Evolutionary conservation across 2,329 filamentous ascomycete genomes (phyloP).

Genomic region (Capronia americana): DNA sequence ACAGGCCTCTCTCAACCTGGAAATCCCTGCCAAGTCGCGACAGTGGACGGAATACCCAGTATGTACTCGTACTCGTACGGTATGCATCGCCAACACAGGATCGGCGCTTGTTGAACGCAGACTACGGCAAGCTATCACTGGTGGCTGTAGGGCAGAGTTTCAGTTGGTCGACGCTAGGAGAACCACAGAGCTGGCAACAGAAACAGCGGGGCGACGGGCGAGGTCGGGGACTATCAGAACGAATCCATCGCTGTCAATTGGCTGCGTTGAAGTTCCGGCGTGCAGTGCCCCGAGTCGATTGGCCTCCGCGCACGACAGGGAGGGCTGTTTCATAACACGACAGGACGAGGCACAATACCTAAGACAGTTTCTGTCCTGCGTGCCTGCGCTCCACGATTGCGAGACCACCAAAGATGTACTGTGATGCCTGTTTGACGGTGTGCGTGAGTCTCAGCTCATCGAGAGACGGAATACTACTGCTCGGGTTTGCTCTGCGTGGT

Average conservation of each 20-base stretch:
- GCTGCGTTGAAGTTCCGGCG: background rate
- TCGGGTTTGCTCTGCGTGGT: background rate
- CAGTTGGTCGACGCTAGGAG: background rate
- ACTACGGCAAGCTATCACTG: background rate
- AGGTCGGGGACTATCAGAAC: background rate
- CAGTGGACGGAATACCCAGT: background rate
- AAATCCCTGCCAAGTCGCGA: background rate
- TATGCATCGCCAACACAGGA: background rate
- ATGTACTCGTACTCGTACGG: background rate
- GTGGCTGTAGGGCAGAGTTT: constrained; percentile 3
- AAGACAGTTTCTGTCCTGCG: background rate
- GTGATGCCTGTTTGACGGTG: too few relatives aligned
- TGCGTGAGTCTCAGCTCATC: background rate
- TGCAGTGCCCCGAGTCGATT: background rate
- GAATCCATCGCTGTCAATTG: background rate
- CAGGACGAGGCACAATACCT: constrained; percentile 3
- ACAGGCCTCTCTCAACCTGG: background rate
- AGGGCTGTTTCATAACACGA: background rate
- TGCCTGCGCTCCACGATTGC: background rate
- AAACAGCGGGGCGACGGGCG: background rate
- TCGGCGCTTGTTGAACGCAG: constrained; percentile 2
- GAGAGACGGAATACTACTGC: too few relatives aligned
- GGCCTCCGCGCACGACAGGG: background rate
- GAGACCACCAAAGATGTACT: background rate
- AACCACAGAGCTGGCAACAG: background rate